phyloP scores from a whole-genome alignment of 257 asterid genomes.

The Nicotiana tabacum region DNA sequence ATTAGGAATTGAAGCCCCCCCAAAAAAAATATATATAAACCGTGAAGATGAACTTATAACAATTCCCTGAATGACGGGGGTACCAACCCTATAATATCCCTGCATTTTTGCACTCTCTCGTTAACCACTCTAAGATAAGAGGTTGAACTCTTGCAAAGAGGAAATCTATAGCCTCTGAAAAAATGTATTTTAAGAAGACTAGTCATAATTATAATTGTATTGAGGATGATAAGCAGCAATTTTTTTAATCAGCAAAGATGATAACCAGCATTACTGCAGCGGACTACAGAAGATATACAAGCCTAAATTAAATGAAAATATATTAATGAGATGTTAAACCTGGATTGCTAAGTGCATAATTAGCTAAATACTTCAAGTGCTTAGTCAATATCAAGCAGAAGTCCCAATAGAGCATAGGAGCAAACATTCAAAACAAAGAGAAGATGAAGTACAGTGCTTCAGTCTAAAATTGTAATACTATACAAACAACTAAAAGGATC shows the following conservation, averaged over 20 bases:
- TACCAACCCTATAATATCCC: neutral
- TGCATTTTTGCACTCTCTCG: neutral
- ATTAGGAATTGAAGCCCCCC: neutral
- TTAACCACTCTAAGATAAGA: neutral
- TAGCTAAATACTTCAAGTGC: neutral
- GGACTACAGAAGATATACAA: neutral
- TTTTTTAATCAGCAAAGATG: neutral
- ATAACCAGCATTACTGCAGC: neutral
- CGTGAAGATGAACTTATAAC: neutral
- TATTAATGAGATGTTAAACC: neutral
- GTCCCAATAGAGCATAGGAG: neutral
- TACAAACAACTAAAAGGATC: neutral
- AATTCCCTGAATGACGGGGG: neutral
- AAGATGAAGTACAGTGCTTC: neutral
- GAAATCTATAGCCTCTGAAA: neutral
- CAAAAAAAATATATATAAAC: neutral
- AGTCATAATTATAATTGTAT: neutral
- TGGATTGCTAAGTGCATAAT: neutral
- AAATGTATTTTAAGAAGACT: neutral
- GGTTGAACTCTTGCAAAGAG: neutral
- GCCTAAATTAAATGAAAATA: neutral
- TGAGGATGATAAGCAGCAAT: neutral
- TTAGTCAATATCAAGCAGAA: neutral
- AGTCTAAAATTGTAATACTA: neutral
- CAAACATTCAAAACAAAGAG: neutral